Conservation (phyloP, 495 filamentous ascomycete genomes). For the Talaromyces trachyspermus region DNA sequence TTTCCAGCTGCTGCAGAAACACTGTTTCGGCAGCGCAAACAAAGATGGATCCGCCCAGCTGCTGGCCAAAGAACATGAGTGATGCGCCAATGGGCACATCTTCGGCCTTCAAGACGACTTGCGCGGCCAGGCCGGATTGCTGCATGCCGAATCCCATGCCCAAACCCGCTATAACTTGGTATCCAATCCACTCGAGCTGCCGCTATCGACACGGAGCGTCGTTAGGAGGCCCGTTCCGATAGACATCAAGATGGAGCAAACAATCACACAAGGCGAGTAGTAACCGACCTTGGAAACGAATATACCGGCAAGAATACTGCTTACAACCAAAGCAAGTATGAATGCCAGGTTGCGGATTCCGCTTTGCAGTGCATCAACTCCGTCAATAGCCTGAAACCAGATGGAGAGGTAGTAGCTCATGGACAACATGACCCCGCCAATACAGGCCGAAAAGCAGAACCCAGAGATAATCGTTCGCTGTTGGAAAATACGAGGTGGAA, state of each 20-base stretch:
- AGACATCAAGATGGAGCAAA: conserved; percentile 47
- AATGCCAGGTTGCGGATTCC: conserved; percentile 42
- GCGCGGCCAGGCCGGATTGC: conserved; percentile 53
- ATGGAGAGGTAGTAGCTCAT: conserved; percentile 59
- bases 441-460: conserved; percentile 6
- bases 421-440: conserved; percentile 20
- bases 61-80: conserved; percentile 34
- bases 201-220: conserved; percentile 45
- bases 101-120: conserved; percentile 46
- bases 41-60: conserved; percentile 33
- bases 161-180: conserved; percentile 39
- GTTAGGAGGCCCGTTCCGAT: conserved; percentile 57
- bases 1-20: neutral
- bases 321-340: conserved; percentile 28
- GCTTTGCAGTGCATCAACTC: conserved; percentile 23
- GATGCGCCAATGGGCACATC: conserved; percentile 34
- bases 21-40: conserved; percentile 6
- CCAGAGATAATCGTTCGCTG: conserved; percentile 18
- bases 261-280: conserved; percentile 55
- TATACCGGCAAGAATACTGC: conserved; percentile 34
- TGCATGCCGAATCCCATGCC: conserved; percentile 72
- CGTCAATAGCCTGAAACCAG: conserved; percentile 67
- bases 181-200: conserved; percentile 50
- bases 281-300: conserved; percentile 54
- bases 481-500: conserved; percentile 23